These are phyloP conservation scores for Suillus ampliporus DNA, from an alignment of 768 basidiomycete genomes.

Conservation along the genomic window DNA sequence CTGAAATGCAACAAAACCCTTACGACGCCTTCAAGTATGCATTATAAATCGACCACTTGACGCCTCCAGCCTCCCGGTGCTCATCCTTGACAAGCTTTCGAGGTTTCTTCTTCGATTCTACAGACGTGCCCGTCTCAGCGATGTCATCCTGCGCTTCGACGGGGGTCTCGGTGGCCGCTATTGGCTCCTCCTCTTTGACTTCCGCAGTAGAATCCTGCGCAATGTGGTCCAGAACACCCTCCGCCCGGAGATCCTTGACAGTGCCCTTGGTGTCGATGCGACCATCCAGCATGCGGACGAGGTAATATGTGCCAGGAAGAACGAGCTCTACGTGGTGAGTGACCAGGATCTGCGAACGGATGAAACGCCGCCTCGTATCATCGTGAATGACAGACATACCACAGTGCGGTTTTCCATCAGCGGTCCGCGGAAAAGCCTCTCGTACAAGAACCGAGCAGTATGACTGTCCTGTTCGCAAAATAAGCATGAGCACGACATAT, in stretches of 20 bases:
- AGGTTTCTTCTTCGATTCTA: slow-evolving; percentile 55
- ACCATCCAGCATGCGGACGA: slow-evolving; percentile 82
- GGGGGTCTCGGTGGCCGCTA: slow-evolving; percentile 18
- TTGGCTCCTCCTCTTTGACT: slow-evolving; percentile 50
- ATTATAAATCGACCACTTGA: slow-evolving; percentile 77
- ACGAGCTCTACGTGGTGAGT: slow-evolving; percentile 88
- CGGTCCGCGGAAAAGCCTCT: slow-evolving; percentile 68
- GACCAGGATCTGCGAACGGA: slow-evolving; percentile 58
- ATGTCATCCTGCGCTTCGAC: slow-evolving; percentile 13
- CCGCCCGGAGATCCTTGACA: slow-evolving; percentile 63
- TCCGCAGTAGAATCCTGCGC: slow-evolving; percentile 56
- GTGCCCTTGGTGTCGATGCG: slow-evolving; percentile 79
- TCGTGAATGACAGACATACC: slow-evolving; percentile 36
- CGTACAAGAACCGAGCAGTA: slow-evolving; percentile 66
- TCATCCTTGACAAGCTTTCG: slow-evolving; percentile 82
- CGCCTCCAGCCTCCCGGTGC: slow-evolving; percentile 78
- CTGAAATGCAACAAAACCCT: slow-evolving; percentile 7
- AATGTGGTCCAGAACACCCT: slow-evolving; percentile 67
- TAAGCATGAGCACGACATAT: background rate
- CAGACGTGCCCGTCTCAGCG: background rate
- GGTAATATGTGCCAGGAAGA: slow-evolving; percentile 71
- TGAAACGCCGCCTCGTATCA: slow-evolving; percentile 1
- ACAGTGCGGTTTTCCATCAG: slow-evolving; percentile 73
- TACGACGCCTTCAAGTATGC: slow-evolving; percentile 76
- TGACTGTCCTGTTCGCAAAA: slow-evolving; percentile 60